These are phyloP conservation scores for Choiromyces venosus DNA, from an alignment of 495 filamentous ascomycete species.

Conservation along the genomic window DNA sequence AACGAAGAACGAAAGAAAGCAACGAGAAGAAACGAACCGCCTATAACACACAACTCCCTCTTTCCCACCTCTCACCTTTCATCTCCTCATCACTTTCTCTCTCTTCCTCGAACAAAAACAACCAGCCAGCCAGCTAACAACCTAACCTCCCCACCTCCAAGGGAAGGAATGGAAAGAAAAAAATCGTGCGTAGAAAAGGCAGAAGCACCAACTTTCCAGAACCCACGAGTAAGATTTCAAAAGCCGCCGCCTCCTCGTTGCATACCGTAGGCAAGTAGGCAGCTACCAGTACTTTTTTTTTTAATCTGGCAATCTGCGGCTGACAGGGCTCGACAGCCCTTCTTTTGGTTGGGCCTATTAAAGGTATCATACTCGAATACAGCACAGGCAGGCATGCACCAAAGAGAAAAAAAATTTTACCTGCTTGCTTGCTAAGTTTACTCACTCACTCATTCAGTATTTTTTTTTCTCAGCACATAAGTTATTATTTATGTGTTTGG, in stretches of 20 bases:
- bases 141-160: background rate
- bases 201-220: background rate
- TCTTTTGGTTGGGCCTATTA: background rate
- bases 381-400: background rate
- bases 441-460: background rate
- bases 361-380: background rate
- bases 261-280: no score
- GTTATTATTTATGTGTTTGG: background rate
- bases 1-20: background rate
- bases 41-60: background rate
- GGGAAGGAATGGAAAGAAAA: no score
- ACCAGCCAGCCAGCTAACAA: background rate
- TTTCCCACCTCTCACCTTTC: background rate
- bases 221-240: background rate
- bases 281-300: background rate
- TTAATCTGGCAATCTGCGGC: background rate
- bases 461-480: background rate
- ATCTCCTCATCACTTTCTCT: background rate
- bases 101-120: background rate
- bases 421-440: background rate
- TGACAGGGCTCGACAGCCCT: background rate
- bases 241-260: background rate
- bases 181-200: background rate
- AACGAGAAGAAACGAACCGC: background rate
- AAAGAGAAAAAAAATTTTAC: background rate